Base-by-base conservation (phyloP, 306 rosid species). In the Casuarina cunninghamiana region DNA sequence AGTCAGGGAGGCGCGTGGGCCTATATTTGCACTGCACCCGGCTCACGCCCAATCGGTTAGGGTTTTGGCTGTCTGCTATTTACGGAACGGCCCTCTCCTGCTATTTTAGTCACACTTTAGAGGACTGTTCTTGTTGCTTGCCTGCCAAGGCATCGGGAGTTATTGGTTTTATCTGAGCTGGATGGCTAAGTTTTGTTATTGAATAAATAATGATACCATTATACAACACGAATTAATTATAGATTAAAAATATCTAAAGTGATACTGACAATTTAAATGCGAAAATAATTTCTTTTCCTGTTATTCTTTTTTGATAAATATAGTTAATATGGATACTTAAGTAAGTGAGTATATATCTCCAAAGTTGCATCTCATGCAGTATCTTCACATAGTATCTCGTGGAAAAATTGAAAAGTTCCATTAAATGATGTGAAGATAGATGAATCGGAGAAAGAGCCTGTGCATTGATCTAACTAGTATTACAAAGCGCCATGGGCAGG, bases 11-110 rank as follows among this genome's bases (percentile, higher is more conserved):
- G 50, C 3, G n/a, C 61, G 10, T 5, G 68, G 55, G 53, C 79
- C 79, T 2, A 11, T 76, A 32, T 55, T 72, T 69, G 75, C 71
- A 62, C 37, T 63, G 63, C 83, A 81, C 73, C 80, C 77, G 84
- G 73, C 65, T 50, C 63, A 57, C 16, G 3, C 11, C 58, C 45
- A 68, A 13, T 76, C 77, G 73, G 65, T 55, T 61, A 53, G 85
- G 82, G 75, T 65, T 70, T 78, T 43, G 53, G 80, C 71, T 16
- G 19, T 32, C 2, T 0, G 0, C 10, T 1, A 44, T 55, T 83
- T 83, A 83, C 78, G 1, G 1, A 26, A 39, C 2, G 2, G 51
- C 86, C 73, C 41, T 12, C 0, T 0, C 0, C 7, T 6, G 26
- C 17, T 7, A 1, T 26, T 3, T 21, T 39, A 35, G 41, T 42